Evolutionary conservation across 2,329 filamentous ascomycete species (phyloP), one percentile per base, ranked within the genome.

Genomic region (Trichoderma sp.): DNA sequence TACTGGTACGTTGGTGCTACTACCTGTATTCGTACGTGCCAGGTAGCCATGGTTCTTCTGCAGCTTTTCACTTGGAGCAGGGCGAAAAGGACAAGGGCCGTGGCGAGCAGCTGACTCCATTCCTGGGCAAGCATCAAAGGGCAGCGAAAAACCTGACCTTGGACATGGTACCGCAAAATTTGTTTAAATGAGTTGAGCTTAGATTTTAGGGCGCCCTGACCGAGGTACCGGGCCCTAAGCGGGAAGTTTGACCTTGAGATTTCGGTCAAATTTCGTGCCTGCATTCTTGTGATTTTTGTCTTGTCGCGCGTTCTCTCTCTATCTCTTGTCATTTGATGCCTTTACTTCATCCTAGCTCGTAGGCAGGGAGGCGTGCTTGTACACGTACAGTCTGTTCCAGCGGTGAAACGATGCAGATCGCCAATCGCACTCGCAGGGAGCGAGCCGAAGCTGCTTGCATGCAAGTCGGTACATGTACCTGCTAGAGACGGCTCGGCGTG

Each of bases 361-460:
- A 18, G 36, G 34, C 36, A 43, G 39, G 39, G 39, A 43, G 39
- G 12, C 53, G 4, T 58, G 28, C 8, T 21, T 28, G 57, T 60
- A 30, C 28, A 32, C 28, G 64, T 24, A 57, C 6, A 30, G 34
- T 62, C 57, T 61, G 36, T 26, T 69, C 14, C 66, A 70, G 66
- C 66, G 66, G 66, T 70, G 66, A 70, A 70, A 62, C 66, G 24
- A 28, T 62, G 66, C 39, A 70, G 66, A 70, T 70, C 66, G 66
- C 66, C 66, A 70, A 70, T 70, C 66, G 66, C 66, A 62, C 66
- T 62, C 66, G 66, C 57, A 53, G 66, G 39, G 51, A 70, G 66
- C 66, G 66, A 70, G 43, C 66, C 66, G 66, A 69, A 69, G 66
- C 66, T 69, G 66, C 66, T 60, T 69, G 66, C 66, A 69, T 69